Conservation (phyloP, 1,139 yeast species). For the Hyphopichia wangnamkhiaoensis region DNA sequence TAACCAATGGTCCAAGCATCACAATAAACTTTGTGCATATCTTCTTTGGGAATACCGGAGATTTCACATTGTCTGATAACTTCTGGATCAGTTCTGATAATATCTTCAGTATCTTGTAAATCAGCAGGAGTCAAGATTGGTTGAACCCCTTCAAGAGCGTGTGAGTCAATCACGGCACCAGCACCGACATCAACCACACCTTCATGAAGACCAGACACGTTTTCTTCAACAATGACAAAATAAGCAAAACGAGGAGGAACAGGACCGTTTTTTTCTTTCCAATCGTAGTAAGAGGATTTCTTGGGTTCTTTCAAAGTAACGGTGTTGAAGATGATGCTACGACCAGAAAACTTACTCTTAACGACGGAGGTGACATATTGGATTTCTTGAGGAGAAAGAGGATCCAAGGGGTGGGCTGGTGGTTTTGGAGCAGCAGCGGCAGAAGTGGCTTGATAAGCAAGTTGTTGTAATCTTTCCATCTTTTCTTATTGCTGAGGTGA, state of each 20-base stretch:
- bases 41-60: conserved; percentile 64
- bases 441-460: conserved; percentile 64
- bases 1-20: conserved; percentile 87
- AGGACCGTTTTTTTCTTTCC: conserved; percentile 67
- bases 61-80: conserved; percentile 74
- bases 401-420: conserved; percentile 73
- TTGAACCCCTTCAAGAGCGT: conserved; percentile 59
- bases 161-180: conserved; percentile 46
- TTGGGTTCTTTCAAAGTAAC: conserved; percentile 72
- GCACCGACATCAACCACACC: conserved; percentile 63
- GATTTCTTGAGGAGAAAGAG: conserved; percentile 61
- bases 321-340: conserved; percentile 59
- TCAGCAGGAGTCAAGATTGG: conserved; percentile 76
- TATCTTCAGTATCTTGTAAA: conserved; percentile 60
- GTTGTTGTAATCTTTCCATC: conserved; percentile 70
- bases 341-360: conserved; percentile 42
- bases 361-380: conserved; percentile 33
- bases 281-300: conserved; percentile 58
- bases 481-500: too few species aligned
- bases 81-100: conserved; percentile 64
- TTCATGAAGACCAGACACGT: conserved; percentile 63
- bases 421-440: conserved; percentile 53
- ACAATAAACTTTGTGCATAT: conserved; percentile 74
- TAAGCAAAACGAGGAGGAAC: conserved; percentile 68
- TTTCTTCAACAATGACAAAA: conserved; percentile 62